Conservation (phyloP, 495 filamentous ascomycete species). For the Venustampulla echinocandica region DNA sequence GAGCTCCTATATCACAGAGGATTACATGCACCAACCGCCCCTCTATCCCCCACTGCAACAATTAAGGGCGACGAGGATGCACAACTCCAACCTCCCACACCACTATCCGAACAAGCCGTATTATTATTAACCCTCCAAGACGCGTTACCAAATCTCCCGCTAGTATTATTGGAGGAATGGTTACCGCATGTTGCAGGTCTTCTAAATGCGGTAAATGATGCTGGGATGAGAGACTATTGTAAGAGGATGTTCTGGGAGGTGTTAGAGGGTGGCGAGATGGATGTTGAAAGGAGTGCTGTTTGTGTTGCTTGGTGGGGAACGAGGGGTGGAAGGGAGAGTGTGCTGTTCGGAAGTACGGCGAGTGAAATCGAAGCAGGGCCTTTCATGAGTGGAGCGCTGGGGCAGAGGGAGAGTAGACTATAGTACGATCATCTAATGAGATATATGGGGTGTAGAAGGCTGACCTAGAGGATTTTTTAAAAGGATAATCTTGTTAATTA, state of each 20-base stretch:
- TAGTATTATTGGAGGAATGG: constrained; percentile 67
- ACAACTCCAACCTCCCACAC: constrained; percentile 14
- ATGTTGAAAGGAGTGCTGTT: constrained; percentile 71
- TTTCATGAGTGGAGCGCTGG: constrained; percentile 55
- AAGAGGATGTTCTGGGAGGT: constrained; percentile 79
- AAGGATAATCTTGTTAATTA: too few relatives aligned
- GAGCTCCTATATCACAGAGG: constrained; percentile 72
- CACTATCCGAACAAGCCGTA: constrained; percentile 72
- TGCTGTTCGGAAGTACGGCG: constrained; percentile 42
- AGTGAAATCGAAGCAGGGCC: constrained; percentile 19
- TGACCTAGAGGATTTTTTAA: neutral
- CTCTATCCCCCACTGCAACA: constrained; percentile 29
- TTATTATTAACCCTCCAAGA: constrained; percentile 76
- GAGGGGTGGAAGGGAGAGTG: constrained; percentile 54
- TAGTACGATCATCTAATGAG: constrained; percentile 1
- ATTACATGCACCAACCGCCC: constrained; percentile 39
- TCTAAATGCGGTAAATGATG: constrained; percentile 53
- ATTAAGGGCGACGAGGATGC: constrained; percentile 26
- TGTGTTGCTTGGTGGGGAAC: constrained; percentile 86
- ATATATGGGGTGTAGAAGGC: neutral
- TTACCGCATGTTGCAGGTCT: constrained; percentile 62
- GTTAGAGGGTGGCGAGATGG: constrained; percentile 79
- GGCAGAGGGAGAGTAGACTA: constrained; percentile 20
- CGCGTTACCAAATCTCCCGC: constrained; percentile 62
- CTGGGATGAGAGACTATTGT: constrained; percentile 52